Conservation (phyloP, 2,329 filamentous ascomycete genomes). For the Didymella sp. region DNA sequence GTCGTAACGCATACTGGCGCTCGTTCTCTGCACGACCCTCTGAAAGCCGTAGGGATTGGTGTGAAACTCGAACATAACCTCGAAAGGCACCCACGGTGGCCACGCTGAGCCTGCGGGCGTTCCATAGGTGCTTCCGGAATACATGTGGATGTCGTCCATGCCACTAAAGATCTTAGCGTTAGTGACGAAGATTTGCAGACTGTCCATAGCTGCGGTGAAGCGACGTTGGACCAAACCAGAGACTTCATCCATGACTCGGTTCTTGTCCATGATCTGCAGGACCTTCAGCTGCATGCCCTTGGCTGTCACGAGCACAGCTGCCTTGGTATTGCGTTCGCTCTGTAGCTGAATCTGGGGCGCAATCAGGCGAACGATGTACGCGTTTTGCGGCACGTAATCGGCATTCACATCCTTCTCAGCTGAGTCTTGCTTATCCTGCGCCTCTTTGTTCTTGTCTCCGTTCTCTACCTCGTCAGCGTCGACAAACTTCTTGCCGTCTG, state of each 20-base stretch:
- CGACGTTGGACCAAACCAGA: slow-evolving; percentile 94
- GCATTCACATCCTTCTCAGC: slow-evolving; percentile 71
- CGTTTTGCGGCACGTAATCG: slow-evolving; percentile 89
- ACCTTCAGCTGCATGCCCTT: slow-evolving; percentile 99
- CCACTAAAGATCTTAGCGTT: slow-evolving; percentile 87
- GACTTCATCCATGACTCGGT: slow-evolving; percentile 87
- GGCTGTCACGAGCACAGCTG: slow-evolving; percentile 93
- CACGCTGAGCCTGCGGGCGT: slow-evolving; percentile 83
- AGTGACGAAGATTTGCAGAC: slow-evolving; percentile 96
- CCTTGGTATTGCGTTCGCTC: slow-evolving; percentile 96
- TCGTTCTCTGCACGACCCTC: slow-evolving; percentile 95
- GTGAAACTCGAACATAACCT: slow-evolving; percentile 97
- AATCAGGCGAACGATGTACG: slow-evolving; percentile 92
- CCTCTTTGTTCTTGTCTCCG: slow-evolving; percentile 16
- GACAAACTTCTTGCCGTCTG: slow-evolving; percentile 84
- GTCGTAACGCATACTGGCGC: slow-evolving; percentile 91
- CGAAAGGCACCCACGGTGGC: slow-evolving; percentile 98
- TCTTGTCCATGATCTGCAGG: slow-evolving; percentile 97
- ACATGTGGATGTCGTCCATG: slow-evolving; percentile 85
- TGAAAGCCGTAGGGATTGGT: slow-evolving; percentile 97
- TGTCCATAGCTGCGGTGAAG: slow-evolving; percentile 95
- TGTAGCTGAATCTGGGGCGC: slow-evolving; percentile 98
- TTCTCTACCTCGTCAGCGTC: slow-evolving; percentile 67
- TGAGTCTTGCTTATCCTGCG: slow-evolving; percentile 28
- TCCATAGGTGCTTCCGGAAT: slow-evolving; percentile 92